Evolutionary conservation across 371 early-diverging fungal genomes (phyloP), one percentile per base, ranked within the genome.

Genomic region (Syncephalastrum racemosum): DNA sequence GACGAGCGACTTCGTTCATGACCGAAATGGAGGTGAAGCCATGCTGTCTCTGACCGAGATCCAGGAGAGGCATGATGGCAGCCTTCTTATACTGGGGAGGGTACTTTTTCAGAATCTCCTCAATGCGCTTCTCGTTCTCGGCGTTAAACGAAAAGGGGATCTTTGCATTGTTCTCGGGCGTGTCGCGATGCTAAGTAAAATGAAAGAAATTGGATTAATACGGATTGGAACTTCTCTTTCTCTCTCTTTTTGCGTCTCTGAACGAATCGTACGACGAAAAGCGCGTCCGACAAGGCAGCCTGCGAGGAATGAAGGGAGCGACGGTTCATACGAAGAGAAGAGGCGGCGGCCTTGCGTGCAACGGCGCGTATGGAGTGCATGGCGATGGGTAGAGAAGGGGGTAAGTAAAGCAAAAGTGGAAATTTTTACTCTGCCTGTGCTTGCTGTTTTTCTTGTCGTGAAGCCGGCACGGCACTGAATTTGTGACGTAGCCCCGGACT

Each of bases 81-180:
- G 85, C 96, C 87, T 96, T 96, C 77, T 96, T 97, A 81, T 96
- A 98, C 73, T 98, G 96, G 46, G 92, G 83, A 56, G 98, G 98
- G 66, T 97, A 98, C 75, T 94, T 94, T 54, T 88, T 87, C 56
- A 98, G 73, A 53, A 97, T 94, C 60, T 88, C 91, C 53, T 87
- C 66, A 31, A 94, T 96, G 24, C 91, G 85, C 62, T 84, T 79
- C 68, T 85, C 63, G 81, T 92, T 95, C 43, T 92, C 90, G 1
- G 82, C 55, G 41, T 78, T 82, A 74, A 97, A 96, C 73, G 91
- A 89, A 70, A 98, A 98, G 39, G 85, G 83, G 66, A 94, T 74
- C 49, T 73, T 83, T 46, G 87, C 77, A 74, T 97, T 96, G 89
- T 98, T 98, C 39, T 90, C 84, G 23, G 88, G 73, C 15, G 95